Evolutionary conservation across 2,329 filamentous ascomycete species (phyloP), one percentile per base, ranked within the genome.

Genomic region (Grosmannia serpens): DNA sequence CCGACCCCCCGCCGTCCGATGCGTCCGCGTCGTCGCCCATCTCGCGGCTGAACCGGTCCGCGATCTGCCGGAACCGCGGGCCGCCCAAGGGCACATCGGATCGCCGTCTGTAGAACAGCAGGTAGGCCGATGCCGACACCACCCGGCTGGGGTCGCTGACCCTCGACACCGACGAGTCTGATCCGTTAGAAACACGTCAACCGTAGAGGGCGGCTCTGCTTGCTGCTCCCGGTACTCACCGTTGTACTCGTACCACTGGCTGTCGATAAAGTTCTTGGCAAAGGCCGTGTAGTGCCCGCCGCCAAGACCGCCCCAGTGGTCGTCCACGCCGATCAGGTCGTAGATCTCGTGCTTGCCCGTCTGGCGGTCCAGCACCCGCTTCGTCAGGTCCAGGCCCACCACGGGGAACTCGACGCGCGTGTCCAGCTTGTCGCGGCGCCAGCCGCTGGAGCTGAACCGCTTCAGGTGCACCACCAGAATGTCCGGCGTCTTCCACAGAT

Each of bases 231-330:
- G 24, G 38, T 51, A 50, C 85, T 73, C 77, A 94, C 91, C 92
- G 70, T 99, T 97, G 71, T 95, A 97, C 65, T 95, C 89, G 70
- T 96, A 96, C 94, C 94, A 99, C 70, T 88, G 79, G 59, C 82
- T 82, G 67, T 95, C 90, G 61, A 88, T 78, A 71, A 96, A 96
- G 70, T 96, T 97, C 75, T 90, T 91, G 46, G 91, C 91, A 70
- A 86, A 91, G 31, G 94, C 94, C 24, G 91, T 97, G 74, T 99
- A 99, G 71, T 99, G 94, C 1, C 94, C 94, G 49, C 94, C 94
- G 60, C 91, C 91, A 44, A 99, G 81, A 33, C 91, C 90, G 61
- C 94, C 94, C 69, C 88, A 96, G 71, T 99, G 94, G 69, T 96
- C 92, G 71, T 99, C 94, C 1, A 99, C 91, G 17, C 87, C 94